These are phyloP conservation scores for Bathelium albidoporum DNA, from an alignment of 495 filamentous ascomycete genomes.

Conservation along the genomic window DNA sequence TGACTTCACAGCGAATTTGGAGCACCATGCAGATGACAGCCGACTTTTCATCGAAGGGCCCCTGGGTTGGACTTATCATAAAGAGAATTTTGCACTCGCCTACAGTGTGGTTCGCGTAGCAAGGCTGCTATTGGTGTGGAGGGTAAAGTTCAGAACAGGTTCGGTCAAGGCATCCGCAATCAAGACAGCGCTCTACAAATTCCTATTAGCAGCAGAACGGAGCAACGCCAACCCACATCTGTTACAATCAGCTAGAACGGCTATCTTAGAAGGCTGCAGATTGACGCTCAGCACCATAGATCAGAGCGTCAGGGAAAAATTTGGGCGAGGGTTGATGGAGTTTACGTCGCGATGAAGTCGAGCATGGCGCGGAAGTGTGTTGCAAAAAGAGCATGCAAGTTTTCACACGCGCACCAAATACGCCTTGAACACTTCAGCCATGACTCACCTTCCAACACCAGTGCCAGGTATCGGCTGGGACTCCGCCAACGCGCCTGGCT, in stretches of 20 bases:
- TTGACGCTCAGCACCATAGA: not conserved
- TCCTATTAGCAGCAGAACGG: not conserved
- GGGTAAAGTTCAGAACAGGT: not conserved
- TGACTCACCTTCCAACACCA: too few relatives aligned
- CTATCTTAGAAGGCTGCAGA: not conserved
- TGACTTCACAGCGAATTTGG: slow-evolving; percentile 34
- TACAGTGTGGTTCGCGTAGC: not conserved
- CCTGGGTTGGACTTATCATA: slow-evolving; percentile 62
- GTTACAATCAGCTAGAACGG: not conserved
- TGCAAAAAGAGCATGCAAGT: too few relatives aligned
- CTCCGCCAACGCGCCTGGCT: too few relatives aligned
- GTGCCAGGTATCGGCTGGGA: too few relatives aligned
- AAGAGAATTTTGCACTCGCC: slow-evolving; percentile 57
- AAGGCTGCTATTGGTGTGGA: not conserved
- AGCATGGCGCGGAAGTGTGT: not conserved
- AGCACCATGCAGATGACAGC: slow-evolving; percentile 33
- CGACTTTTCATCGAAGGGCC: slow-evolving; percentile 32
- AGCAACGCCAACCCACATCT: not conserved
- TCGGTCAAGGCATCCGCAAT: not conserved
- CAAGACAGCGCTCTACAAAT: not conserved
- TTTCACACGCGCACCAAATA: too few relatives aligned
- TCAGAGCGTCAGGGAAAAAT: not conserved
- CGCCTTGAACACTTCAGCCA: too few relatives aligned
- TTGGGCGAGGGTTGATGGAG: not conserved
- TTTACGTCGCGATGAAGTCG: not conserved